Percentiles rank a stretch among this genome's conserved stretches.
phyloP scores from a whole-genome alignment of 2,329 filamentous ascomycete genomes.

The Sporothrix humicola region DNA sequence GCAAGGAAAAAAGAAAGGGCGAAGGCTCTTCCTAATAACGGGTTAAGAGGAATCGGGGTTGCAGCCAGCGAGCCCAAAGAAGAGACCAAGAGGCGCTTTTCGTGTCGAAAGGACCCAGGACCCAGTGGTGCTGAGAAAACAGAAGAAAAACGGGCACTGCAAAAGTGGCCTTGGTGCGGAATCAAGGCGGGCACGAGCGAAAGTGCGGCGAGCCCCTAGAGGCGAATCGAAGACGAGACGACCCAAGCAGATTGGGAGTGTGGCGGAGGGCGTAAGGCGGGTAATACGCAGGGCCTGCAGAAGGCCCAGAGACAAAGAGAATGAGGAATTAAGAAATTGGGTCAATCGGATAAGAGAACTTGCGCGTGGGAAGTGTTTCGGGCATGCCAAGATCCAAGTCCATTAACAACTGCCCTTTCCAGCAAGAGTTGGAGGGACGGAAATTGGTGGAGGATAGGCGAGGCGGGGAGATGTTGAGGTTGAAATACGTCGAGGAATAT shows the following conservation, averaged over 20 bases:
- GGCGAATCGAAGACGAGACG: neutral
- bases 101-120: neutral
- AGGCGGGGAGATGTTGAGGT: neutral
- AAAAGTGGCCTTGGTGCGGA: conserved; percentile 1
- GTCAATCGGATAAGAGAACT: conserved; percentile 9
- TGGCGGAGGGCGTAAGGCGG: conserved; percentile 5
- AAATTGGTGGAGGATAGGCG: neutral
- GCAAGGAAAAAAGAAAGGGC: conserved; percentile 32
- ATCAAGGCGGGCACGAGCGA: neutral
- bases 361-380: conserved; percentile 23
- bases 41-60: neutral
- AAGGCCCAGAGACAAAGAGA: conserved; percentile 18
- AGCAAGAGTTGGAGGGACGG: neutral
- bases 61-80: neutral
- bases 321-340: conserved; percentile 17
- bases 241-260: conserved; percentile 13
- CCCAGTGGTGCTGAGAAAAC: neutral
- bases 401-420: conserved; percentile 11
- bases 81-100: neutral
- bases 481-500: neutral
- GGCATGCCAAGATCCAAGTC: conserved; percentile 20
- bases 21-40: conserved; percentile 23
- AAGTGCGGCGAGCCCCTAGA: neutral
- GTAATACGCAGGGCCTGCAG: conserved; percentile 13
- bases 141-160: neutral